Evolutionary conservation across 2,329 filamentous ascomycete species (phyloP), one percentile per base, ranked within the genome.

Genomic region (Botrytis hyacinthi): DNA sequence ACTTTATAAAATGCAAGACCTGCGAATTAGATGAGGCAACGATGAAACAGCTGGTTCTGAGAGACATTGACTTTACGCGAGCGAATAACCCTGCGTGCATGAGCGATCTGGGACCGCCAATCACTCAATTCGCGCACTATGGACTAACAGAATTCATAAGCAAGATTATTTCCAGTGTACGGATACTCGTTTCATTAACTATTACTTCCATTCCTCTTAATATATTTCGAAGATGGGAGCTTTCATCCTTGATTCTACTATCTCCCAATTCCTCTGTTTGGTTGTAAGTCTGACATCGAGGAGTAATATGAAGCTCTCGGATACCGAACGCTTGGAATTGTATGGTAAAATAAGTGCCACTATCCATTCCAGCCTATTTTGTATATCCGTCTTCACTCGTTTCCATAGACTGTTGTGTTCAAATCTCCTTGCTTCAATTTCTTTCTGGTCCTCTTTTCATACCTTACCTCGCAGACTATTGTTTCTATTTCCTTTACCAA

Each of bases 71-170:
- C n/a, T 66, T 57, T 20, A 35, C 70, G 10, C 29, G 32, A 48
- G 42, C n/a, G 22, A 16, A 59, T 9, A 57, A 26, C 4, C 2
- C 3, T 26, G 32, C 2, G 18, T 5, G 1, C 26, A n/a, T 54
- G 26, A 54, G 48, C 0, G 0, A 14, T n/a, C 12, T 18, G 1
- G 60, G 35, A 29, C 46, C 61, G 42, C 10, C 46, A 20, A 73
- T 69, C 14, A 20, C 22, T 9, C 35, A 73, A 10, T 29, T 76
- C 37, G 74, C 69, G 6, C 63, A 63, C 32, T 73, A 48, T n/a
- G 76, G 76, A 4, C 70, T 75, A 44, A 72, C 68, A 8, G 68
- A 70, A 40, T 22, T 75, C 22, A 42, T 75, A n/a, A n/a, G 66
- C 20, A 73, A 70, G 16, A 65, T 74, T 20, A 44, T 68, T 63